Evolutionary conservation across 1,139 yeast genomes (phyloP), one percentile per base, ranked within the genome.

Genomic region (Pichiaceae sp.): DNA sequence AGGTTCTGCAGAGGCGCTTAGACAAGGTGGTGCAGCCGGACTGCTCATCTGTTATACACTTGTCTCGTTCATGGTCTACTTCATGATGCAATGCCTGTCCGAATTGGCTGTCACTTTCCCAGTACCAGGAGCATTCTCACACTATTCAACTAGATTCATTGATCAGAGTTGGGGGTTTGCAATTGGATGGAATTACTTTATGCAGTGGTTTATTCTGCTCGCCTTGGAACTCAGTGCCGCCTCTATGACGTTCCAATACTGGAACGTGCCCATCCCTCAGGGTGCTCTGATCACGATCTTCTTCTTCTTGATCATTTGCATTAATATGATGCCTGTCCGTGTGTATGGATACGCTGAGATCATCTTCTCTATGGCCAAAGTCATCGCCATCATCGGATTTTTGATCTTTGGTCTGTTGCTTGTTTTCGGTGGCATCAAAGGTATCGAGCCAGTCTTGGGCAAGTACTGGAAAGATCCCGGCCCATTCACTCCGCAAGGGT

Each of bases 81-180:
- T 76, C 50, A 80, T 84, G 33, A 79, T 84, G 50, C 89, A 83
- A 54, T 78, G 91, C n/a, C 74, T 86, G 39, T 93, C 95, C 45
- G 96, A 86, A 59, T 57, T 85, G 54, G 86, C 93, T 33, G 84
- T 82, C 29, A 69, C 78, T 12, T 83, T 78, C 59, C 89, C 93
- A 5, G 77, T 84, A 32, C 67, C 82, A 38, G 95, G 95, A 49
- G 85, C 89, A 2, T 84, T 82, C 59, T 70, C 81, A 32, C 74
- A 81, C 39, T 83, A 78, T 56, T 74, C 85, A 26, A 64, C 84
- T 4, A 67, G 80, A 40, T 78, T 83, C 47, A 64, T 85, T 30
- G 93, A 83, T 49, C 70, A 75, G 3, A 78, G 86, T 7, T 75
- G 87, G 76, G 93, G 93, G 8, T 80, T 81, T 53, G 75, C 85